Base-by-base conservation (phyloP, 2,329 filamentous ascomycete species). In the Aspergillus transmontanensis region DNA sequence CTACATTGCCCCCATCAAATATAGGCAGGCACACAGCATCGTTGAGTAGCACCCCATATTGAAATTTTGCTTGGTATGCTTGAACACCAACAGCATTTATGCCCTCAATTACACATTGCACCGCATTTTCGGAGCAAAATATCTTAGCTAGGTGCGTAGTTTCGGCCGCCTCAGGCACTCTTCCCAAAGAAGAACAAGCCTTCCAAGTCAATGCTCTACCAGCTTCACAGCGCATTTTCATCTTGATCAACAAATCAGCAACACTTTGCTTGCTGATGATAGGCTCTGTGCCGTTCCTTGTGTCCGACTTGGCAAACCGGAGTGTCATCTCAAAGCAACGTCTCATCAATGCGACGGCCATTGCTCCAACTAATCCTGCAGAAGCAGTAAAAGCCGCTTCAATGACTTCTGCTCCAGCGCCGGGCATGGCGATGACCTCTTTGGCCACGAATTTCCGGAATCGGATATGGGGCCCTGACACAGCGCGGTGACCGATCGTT, bases 1-100 rank as follows among this genome's bases (percentile, higher is more conserved):
- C 84, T 12, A 86, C 78, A 70, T 86, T 86, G 0, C 84, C 84
- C 0, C 84, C 83, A 63, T 86, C 84, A 60, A 86, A 86, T 28
- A 82, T 79, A 3, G 83, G 82, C 57, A 85, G 63, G 4, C 51
- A 55, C 30, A 39, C 32, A 7, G 32, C 51, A 26, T 55, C 51
- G 26, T 55, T 55, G 11, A 55, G 51, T 32, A 55, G 23, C 11
- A 16, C n/a, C 51, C 51, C 51, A 39, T 39, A 55, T 9, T 55
- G 51, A 21, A 7, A 9, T 12, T 16, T 23, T 5, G n/a, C 23
- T 14, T 55, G 51, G 51, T 55, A 55, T 11, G 51, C 32, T 51
- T 69, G 78, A 80, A 86, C 79, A 45, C 85, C 85, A 19, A 87
- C 82, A 11, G 79, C 80, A 62, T 81, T 81, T 65, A 86, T 86